Evolutionary conservation across 2,329 filamentous ascomycete genomes (phyloP), one percentile per base, ranked within the genome.

Genomic region (Fusarium virguliforme): DNA sequence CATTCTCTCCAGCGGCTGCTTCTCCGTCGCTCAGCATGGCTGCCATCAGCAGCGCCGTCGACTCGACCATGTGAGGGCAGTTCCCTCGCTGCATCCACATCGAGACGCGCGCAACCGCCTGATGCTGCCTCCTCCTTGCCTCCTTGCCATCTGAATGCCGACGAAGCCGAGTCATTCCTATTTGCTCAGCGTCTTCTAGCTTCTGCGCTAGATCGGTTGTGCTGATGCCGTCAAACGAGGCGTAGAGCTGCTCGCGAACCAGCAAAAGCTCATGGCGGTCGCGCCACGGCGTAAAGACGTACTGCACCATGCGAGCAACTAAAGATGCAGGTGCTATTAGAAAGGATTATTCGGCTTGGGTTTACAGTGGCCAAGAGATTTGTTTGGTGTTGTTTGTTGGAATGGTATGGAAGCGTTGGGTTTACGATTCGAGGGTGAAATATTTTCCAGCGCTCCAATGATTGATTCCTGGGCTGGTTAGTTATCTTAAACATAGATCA

Each of bases 31-130:
- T 88, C 57, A 94, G 81, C 22, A 91, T 82, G 30, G 92, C 92
- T 67, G 92, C 89, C 72, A 89, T 88, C 65, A 96, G 84, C 68
- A 94, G 86, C 3, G 91, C 91, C 43, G 93, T 95, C 37, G 91
- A 92, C 81, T 95, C 93, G 60, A 95, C 88, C 80, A 94, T 86
- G 82, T 95, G 91, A 60, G 93, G 93, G 68, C 94, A 92, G 74
- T 89, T 89, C 70, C 90, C 90, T 78, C 92, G 88, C 76, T 91
- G 87, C 86, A 92, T 89, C 91, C 91, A 92, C 81, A 91, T 86
- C 43, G 87, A 86, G 54, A 91, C 88, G 56, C 86, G 84, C 56
- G 87, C 86, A 54, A 91, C 87, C 64, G 88, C 86, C 56, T 78
- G 73, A 66, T 84, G 81, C 75, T 84, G 83, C 65, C 80, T 78